Conservation (phyloP, 2,329 filamentous ascomycete species). For the Xylaria sp. region DNA sequence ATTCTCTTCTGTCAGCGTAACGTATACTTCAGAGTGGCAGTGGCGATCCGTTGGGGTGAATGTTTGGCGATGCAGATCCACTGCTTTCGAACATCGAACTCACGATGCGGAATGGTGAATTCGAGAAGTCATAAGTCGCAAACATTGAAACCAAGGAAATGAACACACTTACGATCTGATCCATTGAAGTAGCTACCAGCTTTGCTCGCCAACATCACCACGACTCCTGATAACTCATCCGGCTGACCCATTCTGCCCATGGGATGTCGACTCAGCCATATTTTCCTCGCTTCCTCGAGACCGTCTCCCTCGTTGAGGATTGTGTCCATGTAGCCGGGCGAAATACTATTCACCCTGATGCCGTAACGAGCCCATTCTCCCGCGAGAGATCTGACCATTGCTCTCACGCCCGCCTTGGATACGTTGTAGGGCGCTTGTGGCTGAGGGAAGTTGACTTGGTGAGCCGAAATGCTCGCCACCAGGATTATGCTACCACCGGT, state of each 20-base stretch:
- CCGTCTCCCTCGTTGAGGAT: constrained; percentile 63
- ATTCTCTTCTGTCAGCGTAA: constrained; percentile 3
- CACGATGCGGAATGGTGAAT: not conserved
- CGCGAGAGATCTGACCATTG: constrained; percentile 59
- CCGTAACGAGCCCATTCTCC: constrained; percentile 69
- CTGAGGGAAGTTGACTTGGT: constrained; percentile 66
- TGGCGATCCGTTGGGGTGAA: not conserved
- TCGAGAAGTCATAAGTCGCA: not conserved
- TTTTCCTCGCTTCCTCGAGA: constrained; percentile 45
- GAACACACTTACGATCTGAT: constrained; percentile 40
- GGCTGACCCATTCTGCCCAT: constrained; percentile 60
- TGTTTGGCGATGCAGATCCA: not conserved
- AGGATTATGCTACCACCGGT: constrained; percentile 59
- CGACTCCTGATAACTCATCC: constrained; percentile 56
- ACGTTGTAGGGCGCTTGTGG: constrained; percentile 69
- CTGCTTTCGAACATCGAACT: not conserved
- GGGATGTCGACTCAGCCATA: constrained; percentile 57
- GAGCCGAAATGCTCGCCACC: constrained; percentile 62
- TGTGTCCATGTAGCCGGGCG: constrained; percentile 73
- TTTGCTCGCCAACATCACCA: constrained; percentile 55
- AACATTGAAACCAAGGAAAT: not conserved
- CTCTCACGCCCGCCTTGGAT: constrained; percentile 61
- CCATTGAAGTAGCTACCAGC: constrained; percentile 66
- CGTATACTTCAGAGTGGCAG: not conserved
- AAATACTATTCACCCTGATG: constrained; percentile 65